Base-by-base conservation (phyloP, 805 yeast species). In the Zygosaccharomyces bisporus region DNA sequence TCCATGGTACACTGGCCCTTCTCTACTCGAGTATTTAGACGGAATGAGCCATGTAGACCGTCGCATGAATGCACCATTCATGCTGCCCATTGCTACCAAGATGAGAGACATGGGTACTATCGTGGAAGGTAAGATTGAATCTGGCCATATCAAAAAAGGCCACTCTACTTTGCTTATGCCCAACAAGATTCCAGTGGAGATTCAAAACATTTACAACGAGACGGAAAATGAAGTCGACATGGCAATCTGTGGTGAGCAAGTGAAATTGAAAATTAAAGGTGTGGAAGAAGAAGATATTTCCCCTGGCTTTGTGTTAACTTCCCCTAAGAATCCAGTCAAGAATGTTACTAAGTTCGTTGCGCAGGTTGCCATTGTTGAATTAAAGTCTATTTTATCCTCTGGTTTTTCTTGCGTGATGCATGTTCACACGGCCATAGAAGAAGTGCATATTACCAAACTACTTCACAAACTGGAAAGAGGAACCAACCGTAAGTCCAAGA, bases 371-470 rank as follows among this genome's bases (percentile, higher is more conserved):
- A 86, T 93, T 69, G 96, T 93, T 47, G 99, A 93, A 72, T 80
- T 93, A 68, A 89, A 86, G 71, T 85, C 96, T 14, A 93, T 93
- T 61, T 74, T 93, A 61, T 86, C 99, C 4, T 81, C 95, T 41
- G 99, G 99, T 45, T 93, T 81, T 74, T 81, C 96, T 10, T 93
- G 98, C 77, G 97, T 93, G 44, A 91, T 93, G 96, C 99, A 93
- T 64, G 84, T 93, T 57, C 99, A 93, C 73, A 88, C 98, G 40
- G 98, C 98, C 44, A 89, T 91, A 56, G 98, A 93, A 71, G 99
- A 93, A 70, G 96, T 93, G 42, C 76, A 76, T 19, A 79, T 93
- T 63, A 75, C 82, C 41, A 81, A 81, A 60, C 76, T 93, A 66
- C 75, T 89, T 63, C 98, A 93, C 73, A 89, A 91, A 71, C 75